Evolutionary conservation across 768 basidiomycete species (phyloP).

Genomic region (Boletus subparvulus): DNA sequence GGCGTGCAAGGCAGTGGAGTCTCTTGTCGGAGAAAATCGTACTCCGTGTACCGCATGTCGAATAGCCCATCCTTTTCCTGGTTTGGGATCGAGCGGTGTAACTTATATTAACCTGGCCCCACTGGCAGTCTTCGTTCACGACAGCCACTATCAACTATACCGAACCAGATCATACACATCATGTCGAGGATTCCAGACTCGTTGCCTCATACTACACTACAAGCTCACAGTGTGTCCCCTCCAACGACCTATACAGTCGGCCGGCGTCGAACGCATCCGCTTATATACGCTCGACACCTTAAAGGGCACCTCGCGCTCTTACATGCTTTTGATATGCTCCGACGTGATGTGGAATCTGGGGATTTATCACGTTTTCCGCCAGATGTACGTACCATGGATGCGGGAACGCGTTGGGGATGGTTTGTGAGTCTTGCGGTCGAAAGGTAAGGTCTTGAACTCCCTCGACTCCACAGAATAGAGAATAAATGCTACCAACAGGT

Average conservation of each 20-base stretch:
- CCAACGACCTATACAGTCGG: neutral
- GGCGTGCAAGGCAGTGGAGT: no score
- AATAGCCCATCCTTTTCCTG: no score
- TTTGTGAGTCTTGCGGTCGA: conserved; percentile 38
- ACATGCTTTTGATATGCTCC: conserved; percentile 24
- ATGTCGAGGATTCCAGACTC: neutral
- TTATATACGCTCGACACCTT: conserved; percentile 24
- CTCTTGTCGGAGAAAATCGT: no score
- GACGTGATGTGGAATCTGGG: conserved; percentile 17
- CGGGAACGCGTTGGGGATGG: conserved; percentile 34
- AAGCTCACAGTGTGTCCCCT: neutral
- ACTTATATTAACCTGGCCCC: neutral
- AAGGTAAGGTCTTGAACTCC: conserved; percentile 14
- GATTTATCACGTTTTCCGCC: conserved; percentile 13
- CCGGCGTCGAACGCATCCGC: neutral
- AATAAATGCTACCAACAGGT: conserved; percentile 17
- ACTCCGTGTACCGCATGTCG: neutral
- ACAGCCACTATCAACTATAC: no score
- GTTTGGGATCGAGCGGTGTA: neutral
- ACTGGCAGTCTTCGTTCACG: no score
- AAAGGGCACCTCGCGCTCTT: conserved; percentile 30
- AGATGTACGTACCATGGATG: conserved; percentile 9
- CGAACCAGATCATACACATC: neutral
- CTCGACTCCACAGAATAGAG: neutral
- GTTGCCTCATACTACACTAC: neutral